Evolutionary conservation across 805 yeast species (phyloP), one percentile per base, ranked within the genome.

Genomic region (Huiozyma sinensis): DNA sequence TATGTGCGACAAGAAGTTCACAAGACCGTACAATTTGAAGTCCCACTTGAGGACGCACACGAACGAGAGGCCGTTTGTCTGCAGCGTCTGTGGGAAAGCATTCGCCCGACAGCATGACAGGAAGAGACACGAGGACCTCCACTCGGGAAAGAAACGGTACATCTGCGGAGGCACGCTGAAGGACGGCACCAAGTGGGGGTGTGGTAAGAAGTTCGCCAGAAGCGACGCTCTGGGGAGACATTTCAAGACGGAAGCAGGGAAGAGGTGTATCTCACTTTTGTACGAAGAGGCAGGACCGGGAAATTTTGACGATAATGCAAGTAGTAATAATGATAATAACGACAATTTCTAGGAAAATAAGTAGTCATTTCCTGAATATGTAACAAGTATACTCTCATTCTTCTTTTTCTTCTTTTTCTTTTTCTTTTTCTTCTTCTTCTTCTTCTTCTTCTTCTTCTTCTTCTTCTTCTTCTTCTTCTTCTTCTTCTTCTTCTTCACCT

Each of bases 21-120:
- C 97, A 1, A 68, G 97, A 44, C 95, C 96, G 0, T 92, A 92
- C 62, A 92, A 92, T 58, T 69, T 90, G 51, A 86, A 90, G 53
- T 85, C 95, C 0, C 98, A 90, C 64, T 67, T 84, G 57, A 70
- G 96, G 46, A 90, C 97, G 0, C 98, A 85, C 60, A 83, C 94
- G 0, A 83, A 83, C 57, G 94, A 84, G 56, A 66, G 88, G 43
- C 94, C 92, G 6, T 84, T 76, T 55, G 69, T 76, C 6, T 84
- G 95, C 62, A 67, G 73, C 10, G 70, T 75, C 4, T 84, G 94
- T 64, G 87, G 86, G 5, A 83, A 83, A 59, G 84, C 89, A 0
- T 84, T 84, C 68, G 89, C 89, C 6, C 65, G 92, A 47, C 81
- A 79, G 44, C 92, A 83, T 55, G 92, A 83, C 59, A 66, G 81